phyloP scores from a whole-genome alignment of 192 early-diverging fungal genomes.

The Rhizophagus prolifer region DNA sequence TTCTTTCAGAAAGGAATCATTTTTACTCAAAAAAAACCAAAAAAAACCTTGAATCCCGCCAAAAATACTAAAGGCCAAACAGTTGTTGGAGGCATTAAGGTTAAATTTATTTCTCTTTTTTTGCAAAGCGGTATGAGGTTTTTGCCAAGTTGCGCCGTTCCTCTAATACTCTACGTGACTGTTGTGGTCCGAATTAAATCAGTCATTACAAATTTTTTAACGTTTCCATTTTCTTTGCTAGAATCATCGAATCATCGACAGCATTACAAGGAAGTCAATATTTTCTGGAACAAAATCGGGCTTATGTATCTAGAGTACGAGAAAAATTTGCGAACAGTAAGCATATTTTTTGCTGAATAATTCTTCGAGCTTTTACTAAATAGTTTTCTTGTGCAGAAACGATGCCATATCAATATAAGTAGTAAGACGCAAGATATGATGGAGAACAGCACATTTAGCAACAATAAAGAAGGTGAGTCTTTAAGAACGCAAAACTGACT shows the following conservation, averaged over 20 bases:
- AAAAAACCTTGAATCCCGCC: slow-evolving; percentile 12
- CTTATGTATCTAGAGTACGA: background rate
- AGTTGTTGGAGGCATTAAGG: slow-evolving; percentile 26
- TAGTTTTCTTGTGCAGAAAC: slow-evolving; percentile 9
- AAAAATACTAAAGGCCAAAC: slow-evolving; percentile 23
- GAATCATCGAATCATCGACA: background rate
- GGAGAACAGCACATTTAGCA: slow-evolving; percentile 7
- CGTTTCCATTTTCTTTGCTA: background rate
- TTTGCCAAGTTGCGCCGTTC: slow-evolving; percentile 32
- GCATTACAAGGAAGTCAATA: background rate
- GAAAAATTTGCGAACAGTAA: slow-evolving; percentile 6
- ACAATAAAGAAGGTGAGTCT: background rate
- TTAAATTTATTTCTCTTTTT: slow-evolving; percentile 10
- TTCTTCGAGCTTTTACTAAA: slow-evolving; percentile 18
- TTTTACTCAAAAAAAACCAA: slow-evolving; percentile 27
- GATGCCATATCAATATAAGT: slow-evolving; percentile 8
- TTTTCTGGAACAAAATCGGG: slow-evolving; percentile 8
- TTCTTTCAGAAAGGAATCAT: slow-evolving; percentile 29
- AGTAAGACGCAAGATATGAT: slow-evolving; percentile 17
- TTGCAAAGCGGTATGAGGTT: slow-evolving; percentile 12
- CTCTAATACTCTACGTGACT: slow-evolving; percentile 31
- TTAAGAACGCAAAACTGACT: no score
- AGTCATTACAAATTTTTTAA: no score
- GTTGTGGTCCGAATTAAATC: slow-evolving; percentile 14
- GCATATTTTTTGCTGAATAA: slow-evolving; percentile 13